Evolutionary conservation across 306 rosid genomes (phyloP).

Genomic region (Gynostemma pentaphyllum): DNA sequence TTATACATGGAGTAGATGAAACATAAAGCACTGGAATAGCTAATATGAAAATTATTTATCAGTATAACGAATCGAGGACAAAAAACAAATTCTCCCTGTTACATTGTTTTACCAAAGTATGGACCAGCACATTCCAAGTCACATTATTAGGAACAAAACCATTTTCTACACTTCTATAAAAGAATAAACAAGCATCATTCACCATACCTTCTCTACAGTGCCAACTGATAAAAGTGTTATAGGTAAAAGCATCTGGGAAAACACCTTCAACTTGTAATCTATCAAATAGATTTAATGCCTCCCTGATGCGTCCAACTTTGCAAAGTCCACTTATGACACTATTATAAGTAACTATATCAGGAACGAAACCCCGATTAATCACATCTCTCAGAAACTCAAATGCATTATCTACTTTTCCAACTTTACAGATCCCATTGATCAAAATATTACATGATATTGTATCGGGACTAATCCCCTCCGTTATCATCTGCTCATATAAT

Average conservation of each 20-base stretch:
- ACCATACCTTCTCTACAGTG: constrained; percentile 50
- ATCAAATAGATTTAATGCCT: constrained; percentile 64
- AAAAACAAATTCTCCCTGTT: constrained; percentile 12
- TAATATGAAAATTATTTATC: background rate
- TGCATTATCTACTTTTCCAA: constrained; percentile 59
- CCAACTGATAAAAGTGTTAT: constrained; percentile 63
- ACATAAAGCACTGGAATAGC: background rate
- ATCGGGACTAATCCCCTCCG: constrained; percentile 41
- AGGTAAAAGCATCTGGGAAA: constrained; percentile 60
- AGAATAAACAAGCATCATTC: constrained; percentile 53
- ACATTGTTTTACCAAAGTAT: constrained; percentile 29
- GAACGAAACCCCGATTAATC: constrained; percentile 55
- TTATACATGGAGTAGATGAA: background rate
- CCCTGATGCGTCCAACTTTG: constrained; percentile 41
- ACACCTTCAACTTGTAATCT: constrained; percentile 60
- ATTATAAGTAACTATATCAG: constrained; percentile 82
- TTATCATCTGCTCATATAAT: constrained; percentile 70
- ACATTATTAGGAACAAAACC: constrained; percentile 63
- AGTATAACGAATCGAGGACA: background rate
- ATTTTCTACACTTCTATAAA: constrained; percentile 47
- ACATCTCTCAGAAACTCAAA: constrained; percentile 59
- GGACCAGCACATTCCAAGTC: constrained; percentile 68
- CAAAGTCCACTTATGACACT: constrained; percentile 77
- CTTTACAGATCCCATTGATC: constrained; percentile 61
- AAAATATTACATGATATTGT: constrained; percentile 59